A percentile compares a stretch with the other conserved stretches of the same genome.
Evolutionary conservation across 768 basidiomycete genomes (phyloP).

Genomic region (Russula sp.): DNA sequence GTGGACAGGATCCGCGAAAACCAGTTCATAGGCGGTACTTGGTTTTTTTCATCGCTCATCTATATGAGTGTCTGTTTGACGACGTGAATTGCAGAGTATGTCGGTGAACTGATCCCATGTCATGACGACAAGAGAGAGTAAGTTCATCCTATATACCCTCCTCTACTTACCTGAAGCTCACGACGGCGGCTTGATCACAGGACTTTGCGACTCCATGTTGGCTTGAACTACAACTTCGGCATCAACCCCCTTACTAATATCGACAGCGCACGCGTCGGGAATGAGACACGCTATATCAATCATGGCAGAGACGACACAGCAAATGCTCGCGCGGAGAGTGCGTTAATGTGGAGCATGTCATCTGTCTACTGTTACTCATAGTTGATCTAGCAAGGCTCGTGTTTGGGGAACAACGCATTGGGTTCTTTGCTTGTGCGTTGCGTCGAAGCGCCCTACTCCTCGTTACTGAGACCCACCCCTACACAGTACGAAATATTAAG

Average conservation of each 20-base stretch:
- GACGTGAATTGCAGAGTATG: slow-evolving; percentile 45
- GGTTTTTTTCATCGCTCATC: not conserved
- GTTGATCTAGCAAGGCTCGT: slow-evolving; percentile 44
- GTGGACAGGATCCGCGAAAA: not conserved
- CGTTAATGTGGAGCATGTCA: slow-evolving; percentile 11
- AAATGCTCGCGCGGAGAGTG: slow-evolving; percentile 47
- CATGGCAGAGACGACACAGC: slow-evolving; percentile 36
- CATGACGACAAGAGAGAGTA: slow-evolving; percentile 46
- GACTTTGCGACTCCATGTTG: slow-evolving; percentile 40
- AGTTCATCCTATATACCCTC: slow-evolving; percentile 23
- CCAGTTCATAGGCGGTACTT: slow-evolving; percentile 27
- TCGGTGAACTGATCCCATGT: slow-evolving; percentile 54
- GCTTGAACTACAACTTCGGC: slow-evolving; percentile 57
- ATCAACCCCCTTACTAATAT: slow-evolving; percentile 43
- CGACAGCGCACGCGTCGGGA: slow-evolving; percentile 54
- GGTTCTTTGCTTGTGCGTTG: slow-evolving; percentile 53
- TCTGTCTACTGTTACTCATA: not conserved
- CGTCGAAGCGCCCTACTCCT: slow-evolving; percentile 22
- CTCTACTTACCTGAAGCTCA: too few species aligned
- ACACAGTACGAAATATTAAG: not conserved
- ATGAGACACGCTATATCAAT: slow-evolving; percentile 64
- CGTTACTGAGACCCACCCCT: not conserved
- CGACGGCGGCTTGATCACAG: slow-evolving; percentile 28
- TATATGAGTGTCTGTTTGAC: not conserved
- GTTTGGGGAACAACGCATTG: slow-evolving; percentile 63